phyloP scores from a whole-genome alignment of 2,329 filamentous ascomycete genomes.

The Cercospora beticola region DNA sequence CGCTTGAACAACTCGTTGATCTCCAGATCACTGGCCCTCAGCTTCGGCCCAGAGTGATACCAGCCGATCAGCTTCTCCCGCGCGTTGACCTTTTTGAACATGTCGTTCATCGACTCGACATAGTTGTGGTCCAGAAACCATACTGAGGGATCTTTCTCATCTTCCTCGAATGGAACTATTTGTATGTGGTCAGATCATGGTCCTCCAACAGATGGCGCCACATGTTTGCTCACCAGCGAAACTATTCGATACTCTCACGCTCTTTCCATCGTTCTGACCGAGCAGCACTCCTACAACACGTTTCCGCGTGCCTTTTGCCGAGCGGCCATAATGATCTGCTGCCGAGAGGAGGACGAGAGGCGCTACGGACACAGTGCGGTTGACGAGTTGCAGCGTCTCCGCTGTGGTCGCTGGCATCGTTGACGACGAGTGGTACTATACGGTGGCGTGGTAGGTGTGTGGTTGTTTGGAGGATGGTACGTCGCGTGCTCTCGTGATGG shows the following conservation, averaged over 20 bases:
- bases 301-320: conserved; percentile 81
- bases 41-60: conserved; percentile 98
- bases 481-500: conserved; percentile 13
- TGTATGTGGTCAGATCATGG: conserved; percentile 8
- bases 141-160: conserved; percentile 96
- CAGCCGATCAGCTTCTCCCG: conserved; percentile 98
- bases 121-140: conserved; percentile 99
- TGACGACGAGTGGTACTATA: conserved; percentile 17
- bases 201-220: conserved; percentile 16
- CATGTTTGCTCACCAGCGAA: conserved; percentile 70
- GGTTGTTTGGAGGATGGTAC: not conserved
- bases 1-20: conserved; percentile 99
- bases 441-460: not conserved
- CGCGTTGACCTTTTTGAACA: conserved; percentile 99
- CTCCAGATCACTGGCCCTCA: conserved; percentile 92
- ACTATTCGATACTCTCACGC: conserved; percentile 96
- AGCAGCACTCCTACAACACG: conserved; percentile 92
- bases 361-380: conserved; percentile 91
- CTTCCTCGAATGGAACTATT: conserved; percentile 94
- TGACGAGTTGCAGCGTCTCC: conserved; percentile 93
- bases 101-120: conserved; percentile 98
- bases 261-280: conserved; percentile 93
- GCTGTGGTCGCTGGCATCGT: conserved; percentile 94
- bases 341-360: conserved; percentile 95
- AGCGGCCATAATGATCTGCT: conserved; percentile 97